Conservation (phyloP, 1,139 yeast species). For the Arxiozyma heterogenica region DNA sequence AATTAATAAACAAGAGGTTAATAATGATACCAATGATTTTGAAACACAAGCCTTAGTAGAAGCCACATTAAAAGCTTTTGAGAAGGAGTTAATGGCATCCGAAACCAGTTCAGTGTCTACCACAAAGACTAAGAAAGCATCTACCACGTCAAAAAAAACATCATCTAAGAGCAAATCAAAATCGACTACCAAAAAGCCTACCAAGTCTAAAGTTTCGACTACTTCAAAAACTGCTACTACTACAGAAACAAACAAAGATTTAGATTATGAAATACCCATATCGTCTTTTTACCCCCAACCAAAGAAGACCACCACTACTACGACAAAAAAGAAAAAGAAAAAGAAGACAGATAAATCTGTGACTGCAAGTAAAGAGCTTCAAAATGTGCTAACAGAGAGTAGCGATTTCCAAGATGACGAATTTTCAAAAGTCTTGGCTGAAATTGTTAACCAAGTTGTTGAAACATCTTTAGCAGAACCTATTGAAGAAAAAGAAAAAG, state of each 20-base stretch:
- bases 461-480: constrained; percentile 19
- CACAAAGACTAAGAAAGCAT: constrained; percentile 5
- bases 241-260: neutral
- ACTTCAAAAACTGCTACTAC: neutral
- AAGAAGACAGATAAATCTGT: constrained; percentile 8
- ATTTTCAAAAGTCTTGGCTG: constrained; percentile 28
- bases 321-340: constrained; percentile 15
- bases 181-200: neutral
- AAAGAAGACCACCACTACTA: neutral
- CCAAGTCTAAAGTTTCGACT: neutral
- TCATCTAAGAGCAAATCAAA: neutral
- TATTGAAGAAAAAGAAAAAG: constrained; percentile 1
- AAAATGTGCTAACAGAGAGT: neutral
- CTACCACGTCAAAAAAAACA: constrained; percentile 2
- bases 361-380: neutral
- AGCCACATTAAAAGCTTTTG: constrained; percentile 29
- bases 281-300: constrained; percentile 5
- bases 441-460: constrained; percentile 30
- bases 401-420: constrained; percentile 18
- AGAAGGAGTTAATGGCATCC: constrained; percentile 21
- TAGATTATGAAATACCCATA: constrained; percentile 5
- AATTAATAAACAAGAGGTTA: neutral
- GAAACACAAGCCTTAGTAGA: constrained; percentile 30
- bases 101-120: constrained; percentile 6
- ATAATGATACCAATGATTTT: constrained; percentile 14